phyloP scores from a whole-genome alignment of 768 basidiomycete species.

The Termitomyces sp. region DNA sequence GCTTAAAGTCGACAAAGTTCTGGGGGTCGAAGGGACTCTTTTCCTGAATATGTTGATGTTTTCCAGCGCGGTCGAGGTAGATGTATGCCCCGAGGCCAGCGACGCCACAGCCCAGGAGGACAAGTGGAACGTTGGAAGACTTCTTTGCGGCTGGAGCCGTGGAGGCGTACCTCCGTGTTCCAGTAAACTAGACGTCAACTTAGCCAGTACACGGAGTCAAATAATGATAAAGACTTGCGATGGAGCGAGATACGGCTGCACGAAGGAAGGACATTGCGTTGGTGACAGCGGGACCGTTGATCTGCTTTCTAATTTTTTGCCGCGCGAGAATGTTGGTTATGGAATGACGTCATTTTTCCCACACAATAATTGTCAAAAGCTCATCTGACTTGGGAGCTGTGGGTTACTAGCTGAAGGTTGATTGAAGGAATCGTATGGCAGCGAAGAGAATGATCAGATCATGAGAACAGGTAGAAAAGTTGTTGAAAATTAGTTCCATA shows the following conservation, averaged over 20 bases:
- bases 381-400: neutral
- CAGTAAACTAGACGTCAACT: slow-evolving; percentile 22
- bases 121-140: slow-evolving; percentile 43
- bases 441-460: neutral
- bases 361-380: slow-evolving; percentile 1
- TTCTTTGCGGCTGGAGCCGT: slow-evolving; percentile 41
- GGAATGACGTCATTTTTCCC: slow-evolving; percentile 10
- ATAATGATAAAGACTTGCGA: slow-evolving; percentile 24
- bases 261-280: slow-evolving; percentile 39
- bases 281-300: neutral
- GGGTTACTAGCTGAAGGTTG: neutral
- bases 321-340: neutral
- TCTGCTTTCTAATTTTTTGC: slow-evolving; percentile 1
- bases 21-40: slow-evolving; percentile 73
- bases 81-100: slow-evolving; percentile 40
- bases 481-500: neutral
- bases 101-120: slow-evolving; percentile 44
- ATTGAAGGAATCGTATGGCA: neutral
- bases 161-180: slow-evolving; percentile 39
- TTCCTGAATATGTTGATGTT: slow-evolving; percentile 32
- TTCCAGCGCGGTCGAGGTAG: slow-evolving; percentile 39
- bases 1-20: slow-evolving; percentile 73
- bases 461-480: neutral
- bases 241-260: slow-evolving; percentile 35
- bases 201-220: neutral